These are phyloP conservation scores for Termitomyces eurrhizus DNA, from an alignment of 768 basidiomycete genomes.

Conservation along the genomic window DNA sequence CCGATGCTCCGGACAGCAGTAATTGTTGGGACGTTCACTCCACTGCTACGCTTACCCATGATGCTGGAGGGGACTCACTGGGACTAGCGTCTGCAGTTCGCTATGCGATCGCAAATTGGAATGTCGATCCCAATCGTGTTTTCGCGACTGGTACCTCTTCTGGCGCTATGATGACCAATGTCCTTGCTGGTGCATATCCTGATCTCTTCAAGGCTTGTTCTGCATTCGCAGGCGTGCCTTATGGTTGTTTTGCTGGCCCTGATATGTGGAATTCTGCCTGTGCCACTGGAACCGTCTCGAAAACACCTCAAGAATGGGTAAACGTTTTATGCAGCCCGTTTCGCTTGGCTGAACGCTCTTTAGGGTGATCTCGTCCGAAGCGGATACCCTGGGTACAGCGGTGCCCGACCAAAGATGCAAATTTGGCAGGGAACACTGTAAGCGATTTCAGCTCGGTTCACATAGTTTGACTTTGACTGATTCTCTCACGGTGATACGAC, in stretches of 20 bases:
- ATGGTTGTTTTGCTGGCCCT: conserved; percentile 48
- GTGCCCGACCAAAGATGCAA: conserved; percentile 46
- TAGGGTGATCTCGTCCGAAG: conserved; percentile 41
- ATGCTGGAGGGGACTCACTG: conserved; percentile 52
- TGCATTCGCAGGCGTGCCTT: conserved; percentile 50
- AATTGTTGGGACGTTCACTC: conserved; percentile 53
- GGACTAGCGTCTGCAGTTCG: conserved; percentile 43
- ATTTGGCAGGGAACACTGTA: conserved; percentile 51
- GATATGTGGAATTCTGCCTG: conserved; percentile 45
- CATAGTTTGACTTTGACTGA: neutral
- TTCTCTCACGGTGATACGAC: conserved; percentile 37
- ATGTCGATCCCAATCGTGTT: conserved; percentile 40
- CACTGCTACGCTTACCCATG: conserved; percentile 48
- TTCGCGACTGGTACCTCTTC: conserved; percentile 50
- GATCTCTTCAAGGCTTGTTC: conserved; percentile 48
- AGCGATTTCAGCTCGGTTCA: neutral
- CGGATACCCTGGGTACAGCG: conserved; percentile 51
- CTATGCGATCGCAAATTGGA: conserved; percentile 44
- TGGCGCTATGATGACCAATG: conserved; percentile 60
- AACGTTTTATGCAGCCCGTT: conserved; percentile 4
- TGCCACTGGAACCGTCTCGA: conserved; percentile 36
- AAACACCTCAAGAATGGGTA: conserved; percentile 46
- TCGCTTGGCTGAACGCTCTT: neutral
- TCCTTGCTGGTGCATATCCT: conserved; percentile 49
- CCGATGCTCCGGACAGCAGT: conserved; percentile 36